Evolutionary conservation across 129 eudicot species (phyloP), one percentile per base, ranked within the genome.

Genomic region (Flaveria sonorensis): DNA sequence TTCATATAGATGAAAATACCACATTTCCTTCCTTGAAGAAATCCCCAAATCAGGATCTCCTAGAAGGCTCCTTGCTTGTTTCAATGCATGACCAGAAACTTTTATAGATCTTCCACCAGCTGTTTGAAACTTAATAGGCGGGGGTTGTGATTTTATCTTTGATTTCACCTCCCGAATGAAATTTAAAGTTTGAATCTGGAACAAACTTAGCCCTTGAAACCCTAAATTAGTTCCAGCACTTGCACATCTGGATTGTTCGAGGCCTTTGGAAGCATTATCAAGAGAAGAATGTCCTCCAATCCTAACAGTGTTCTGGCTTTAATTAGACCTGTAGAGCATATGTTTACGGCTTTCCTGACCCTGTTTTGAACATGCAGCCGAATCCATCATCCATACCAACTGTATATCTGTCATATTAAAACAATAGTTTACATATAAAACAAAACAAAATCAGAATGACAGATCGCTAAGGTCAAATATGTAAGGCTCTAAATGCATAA

Each of bases 91-190:
- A 78, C 88, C 62, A 26, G 97, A 91, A 85, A 91, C 97, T 64
- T 94, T 89, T 40, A 91, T 86, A 63, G 94, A 91, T 81, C 96
- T 91, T 67, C 99, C 99, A 50, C 97, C 94, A 72, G 97, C 99
- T 77, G 97, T 91, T 7, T 89, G 96, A 83, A 94, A 94, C 84
- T 83, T 89, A 75, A 94, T 81, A 13, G 90, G 85, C 81, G 98
- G 83, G 50, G 88, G 83, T 76, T 84, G 45, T 61, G 56, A 42
- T 56, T 63, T 46, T 60, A 60, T 60, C 79, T 59, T 67, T 65
- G 4, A 79, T 53, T 55, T 86, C 87, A 78, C 81, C 72, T 79
- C 72, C 83, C 30, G 80, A 83, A 68, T 73, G 77, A 16, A 48
- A 66, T 47, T 77, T 71, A 14, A 69, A 79, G 3, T 85, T 75